Evolutionary conservation across 805 yeast genomes (phyloP).

Genomic region (Ogataea minuta): DNA sequence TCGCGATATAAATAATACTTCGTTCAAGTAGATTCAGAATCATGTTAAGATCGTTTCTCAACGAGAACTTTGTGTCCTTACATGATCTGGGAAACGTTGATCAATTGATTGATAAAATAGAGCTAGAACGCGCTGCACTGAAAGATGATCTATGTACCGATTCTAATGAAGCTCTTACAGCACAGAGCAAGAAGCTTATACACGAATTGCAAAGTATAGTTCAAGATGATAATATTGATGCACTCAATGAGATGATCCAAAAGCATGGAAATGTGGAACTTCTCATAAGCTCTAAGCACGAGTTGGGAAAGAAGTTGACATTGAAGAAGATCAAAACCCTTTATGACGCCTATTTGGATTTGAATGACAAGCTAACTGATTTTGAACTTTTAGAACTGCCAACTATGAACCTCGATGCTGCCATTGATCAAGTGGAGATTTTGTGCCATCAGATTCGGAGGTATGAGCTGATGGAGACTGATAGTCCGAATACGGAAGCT

Average conservation of each 20-base stretch:
- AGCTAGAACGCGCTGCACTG: constrained; percentile 13
- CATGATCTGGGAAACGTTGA: constrained; percentile 36
- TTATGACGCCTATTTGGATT: constrained; percentile 6
- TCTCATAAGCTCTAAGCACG: constrained; percentile 13
- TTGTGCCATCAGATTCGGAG: constrained; percentile 18
- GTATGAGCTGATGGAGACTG: constrained; percentile 25
- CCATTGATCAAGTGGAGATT: constrained; percentile 1
- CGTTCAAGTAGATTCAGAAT: not conserved
- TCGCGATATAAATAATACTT: not conserved
- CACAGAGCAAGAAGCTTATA: constrained; percentile 3
- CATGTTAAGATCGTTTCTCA: constrained; percentile 33
- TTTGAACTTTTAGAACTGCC: constrained; percentile 11
- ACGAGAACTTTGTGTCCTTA: constrained; percentile 35
- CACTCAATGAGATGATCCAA: constrained; percentile 15
- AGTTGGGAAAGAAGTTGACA: constrained; percentile 13
- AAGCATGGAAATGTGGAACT: constrained; percentile 22
- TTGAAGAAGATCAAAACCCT: constrained; percentile 12
- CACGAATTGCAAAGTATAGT: constrained; percentile 2
- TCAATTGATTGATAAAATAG: constrained; percentile 28
- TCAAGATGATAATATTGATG: constrained; percentile 6
- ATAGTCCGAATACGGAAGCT: not conserved
- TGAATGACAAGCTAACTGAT: constrained; percentile 11
- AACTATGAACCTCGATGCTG: constrained; percentile 1
- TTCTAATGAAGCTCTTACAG: not conserved
- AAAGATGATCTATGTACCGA: not conserved